Evolutionary conservation across 805 yeast species (phyloP), one percentile per base, ranked within the genome.

Genomic region (Monosporozyma aerobia): DNA sequence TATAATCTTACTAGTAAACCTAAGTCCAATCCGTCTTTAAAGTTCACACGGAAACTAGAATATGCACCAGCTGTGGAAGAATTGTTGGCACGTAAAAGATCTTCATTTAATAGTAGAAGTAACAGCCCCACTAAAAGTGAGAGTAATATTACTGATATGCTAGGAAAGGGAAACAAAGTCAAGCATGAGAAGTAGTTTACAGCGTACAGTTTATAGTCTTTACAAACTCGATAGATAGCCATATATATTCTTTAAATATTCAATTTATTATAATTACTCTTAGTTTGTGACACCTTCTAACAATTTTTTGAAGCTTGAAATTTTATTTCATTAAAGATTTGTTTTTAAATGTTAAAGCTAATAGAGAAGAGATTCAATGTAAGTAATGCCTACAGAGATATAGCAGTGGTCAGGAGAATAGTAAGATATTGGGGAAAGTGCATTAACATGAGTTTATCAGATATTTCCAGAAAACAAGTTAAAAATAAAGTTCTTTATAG

Each of bases 401-500:
- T 35, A 35, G 7, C 29, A 5, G 7, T 7, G 29, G 7, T 27
- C 29, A 27, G 29, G 7, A 27, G 7, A 7, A 25, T 44, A 25
- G 23, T 29, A 29, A n/a, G 33, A 7, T 27, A 27, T 27, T 27
- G 7, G 29, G 29, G 29, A 5, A 27, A 27, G 29, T 35, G 14
- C 13, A n/a, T 6, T 35, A 22, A 14, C 16, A 46, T 32, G 40
- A 46, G 27, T 37, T 7, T 30, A 19, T 14, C 29, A 23, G 40
- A 29, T 27, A 44, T 33, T 23, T 13, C 19, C 10, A 53, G 51
- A 5, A 59, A 54, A 27, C 57, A 58, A 44, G 62, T 63, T 19
- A 56, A 58, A 25, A 57, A 52, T 13, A 64, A 63, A 48, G 67
- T 64, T 1, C 53, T 48, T 8, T 63, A 57, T 48, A 62, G 62